Base-by-base conservation (phyloP, 2,329 filamentous ascomycete species). In the Neopestalotiopsis rosae region DNA sequence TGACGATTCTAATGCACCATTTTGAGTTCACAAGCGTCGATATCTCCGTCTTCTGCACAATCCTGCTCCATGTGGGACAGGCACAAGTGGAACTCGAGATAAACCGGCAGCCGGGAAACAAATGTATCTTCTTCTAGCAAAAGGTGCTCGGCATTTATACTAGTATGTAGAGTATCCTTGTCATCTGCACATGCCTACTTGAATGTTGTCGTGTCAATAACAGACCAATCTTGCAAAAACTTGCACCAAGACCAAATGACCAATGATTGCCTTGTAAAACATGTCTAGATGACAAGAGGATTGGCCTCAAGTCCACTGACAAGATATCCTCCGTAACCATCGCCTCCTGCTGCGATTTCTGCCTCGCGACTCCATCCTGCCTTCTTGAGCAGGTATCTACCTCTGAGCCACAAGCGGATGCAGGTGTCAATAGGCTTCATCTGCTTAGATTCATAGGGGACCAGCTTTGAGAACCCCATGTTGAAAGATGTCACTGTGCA, bases 391-490 rank as follows among this genome's bases (percentile, higher is more conserved):
- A 85, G 74, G 79, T 80, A 85, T 59, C 80, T 71, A 17, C 81
- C 81, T 1, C 81, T 80, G 17, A 86, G 76, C 72, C 82, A 86
- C 68, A 80, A 77, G 67, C 83, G 79, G 65, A 85, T 82, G 74
- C 83, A 86, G 7, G 82, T 82, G 74, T 85, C 81, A 17, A 68
- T 71, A 5, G 84, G 84, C 73, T 85, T 86, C 68, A 76, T 77
- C 74, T 86, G 83, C 66, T 82, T 83, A 38, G 82, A 84, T 72
- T 84, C 80, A 65, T 80, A 78, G 0, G 84, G 83, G 1, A 85
- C 83, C 6, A 86, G 77, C 67, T 81, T 84, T 66, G 83, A 83
- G 70, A 85, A 85, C 68, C 83, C 81, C 70, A 79, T 80, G 71
- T 86, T 83, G 10, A 85, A 75, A 2, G 77, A 73, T 32, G 81